These are phyloP conservation scores for Pachyrhizus erosus DNA, from an alignment of 306 rosid species.

Conservation along the genomic window DNA sequence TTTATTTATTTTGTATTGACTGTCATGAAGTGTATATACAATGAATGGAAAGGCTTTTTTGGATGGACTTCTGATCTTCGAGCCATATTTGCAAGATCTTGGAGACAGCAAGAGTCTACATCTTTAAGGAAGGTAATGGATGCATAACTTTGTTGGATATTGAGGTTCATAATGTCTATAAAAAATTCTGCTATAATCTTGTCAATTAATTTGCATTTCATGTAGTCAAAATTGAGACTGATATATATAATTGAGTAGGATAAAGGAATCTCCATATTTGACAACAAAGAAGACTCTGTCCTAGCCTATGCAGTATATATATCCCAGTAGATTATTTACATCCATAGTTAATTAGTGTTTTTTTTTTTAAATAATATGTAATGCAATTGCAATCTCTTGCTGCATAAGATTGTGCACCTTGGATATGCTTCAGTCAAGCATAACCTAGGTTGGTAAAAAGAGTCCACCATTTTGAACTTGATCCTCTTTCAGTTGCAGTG, in stretches of 20 bases:
- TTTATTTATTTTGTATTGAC: neutral
- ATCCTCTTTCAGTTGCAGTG: neutral
- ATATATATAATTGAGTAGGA: neutral
- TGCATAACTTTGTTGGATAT: conserved; percentile 14
- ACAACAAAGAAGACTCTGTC: conserved; percentile 7
- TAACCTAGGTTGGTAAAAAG: neutral
- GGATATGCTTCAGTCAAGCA: neutral
- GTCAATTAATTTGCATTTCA: conserved; percentile 22
- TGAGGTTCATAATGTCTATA: conserved; percentile 19
- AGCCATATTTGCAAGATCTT: conserved; percentile 63
- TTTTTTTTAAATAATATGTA: neutral
- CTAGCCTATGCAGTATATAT: neutral
- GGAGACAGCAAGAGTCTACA: conserved; percentile 70
- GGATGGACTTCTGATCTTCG: conserved; percentile 93
- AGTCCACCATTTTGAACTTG: neutral
- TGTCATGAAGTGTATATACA: conserved; percentile 72
- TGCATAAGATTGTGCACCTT: conserved; percentile 5
- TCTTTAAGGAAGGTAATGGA: conserved; percentile 65
- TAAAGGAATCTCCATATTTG: conserved; percentile 7
- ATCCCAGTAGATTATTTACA: neutral
- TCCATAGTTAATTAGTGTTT: conserved; percentile 1
- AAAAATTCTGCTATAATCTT: conserved; percentile 8
- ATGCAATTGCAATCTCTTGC: neutral
- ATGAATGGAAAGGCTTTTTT: conserved; percentile 85
- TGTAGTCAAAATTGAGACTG: neutral